Evolutionary conservation across 164 flowering plant genomes (phyloP).

Genomic region (Aristolochia californica): DNA sequence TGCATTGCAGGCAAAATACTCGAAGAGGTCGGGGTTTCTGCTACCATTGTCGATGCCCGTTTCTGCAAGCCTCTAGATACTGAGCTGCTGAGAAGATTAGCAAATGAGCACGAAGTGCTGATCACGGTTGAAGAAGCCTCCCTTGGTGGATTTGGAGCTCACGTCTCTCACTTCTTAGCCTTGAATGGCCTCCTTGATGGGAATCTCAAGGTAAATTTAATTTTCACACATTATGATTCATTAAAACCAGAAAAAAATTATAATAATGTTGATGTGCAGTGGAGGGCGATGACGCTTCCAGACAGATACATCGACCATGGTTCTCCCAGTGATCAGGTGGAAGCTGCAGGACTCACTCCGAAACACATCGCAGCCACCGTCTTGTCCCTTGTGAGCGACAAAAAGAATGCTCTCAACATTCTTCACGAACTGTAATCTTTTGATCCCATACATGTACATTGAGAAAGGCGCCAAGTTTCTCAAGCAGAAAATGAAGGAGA

Average conservation of each 20-base stretch:
- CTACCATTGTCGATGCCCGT: constrained; percentile 38
- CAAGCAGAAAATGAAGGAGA: not conserved
- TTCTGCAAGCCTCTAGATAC: constrained; percentile 47
- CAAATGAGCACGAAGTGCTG: constrained; percentile 24
- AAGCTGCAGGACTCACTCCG: constrained; percentile 36
- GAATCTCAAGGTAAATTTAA: constrained; percentile 7
- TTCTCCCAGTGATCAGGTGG: constrained; percentile 32
- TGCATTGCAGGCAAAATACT: constrained; percentile 3
- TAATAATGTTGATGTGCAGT: constrained; percentile 16
- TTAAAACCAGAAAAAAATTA: too few species aligned
- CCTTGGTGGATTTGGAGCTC: constrained; percentile 28
- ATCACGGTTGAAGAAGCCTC: constrained; percentile 14
- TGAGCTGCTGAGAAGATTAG: constrained; percentile 22
- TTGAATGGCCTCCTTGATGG: constrained; percentile 34
- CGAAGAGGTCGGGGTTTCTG: constrained; percentile 19
- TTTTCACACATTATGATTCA: not conserved
- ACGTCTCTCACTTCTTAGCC: constrained; percentile 34
- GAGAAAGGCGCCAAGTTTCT: not conserved
- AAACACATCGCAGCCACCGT: constrained; percentile 38
- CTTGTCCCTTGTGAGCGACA: constrained; percentile 18
- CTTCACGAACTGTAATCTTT: not conserved
- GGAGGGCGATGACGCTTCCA: constrained; percentile 45
- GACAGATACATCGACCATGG: constrained; percentile 52
- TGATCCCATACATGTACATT: not conserved
- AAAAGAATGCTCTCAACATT: constrained; percentile 8